phyloP scores from a whole-genome alignment of 768 basidiomycete genomes.

The Sistotremastrum niveocremeum region DNA sequence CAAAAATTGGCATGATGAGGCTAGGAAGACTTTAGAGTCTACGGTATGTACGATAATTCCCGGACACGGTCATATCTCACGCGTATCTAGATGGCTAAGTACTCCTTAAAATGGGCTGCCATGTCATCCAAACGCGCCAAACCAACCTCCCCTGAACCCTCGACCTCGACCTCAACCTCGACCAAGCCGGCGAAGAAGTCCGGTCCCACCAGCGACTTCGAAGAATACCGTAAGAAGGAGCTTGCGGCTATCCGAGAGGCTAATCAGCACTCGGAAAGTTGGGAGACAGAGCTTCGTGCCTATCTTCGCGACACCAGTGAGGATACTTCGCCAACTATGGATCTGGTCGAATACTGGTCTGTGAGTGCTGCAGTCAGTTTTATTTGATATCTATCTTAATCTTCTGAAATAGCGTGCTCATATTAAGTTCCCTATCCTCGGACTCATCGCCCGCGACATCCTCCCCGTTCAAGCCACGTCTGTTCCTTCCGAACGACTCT shows the following conservation, averaged over 20 bases:
- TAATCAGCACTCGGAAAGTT: background rate
- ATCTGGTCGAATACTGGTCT: conserved; percentile 3
- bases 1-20: conserved; percentile 3
- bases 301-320: background rate
- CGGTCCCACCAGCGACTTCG: too few relatives aligned
- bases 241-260: too few relatives aligned
- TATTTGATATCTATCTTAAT: background rate
- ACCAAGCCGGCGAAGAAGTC: too few relatives aligned
- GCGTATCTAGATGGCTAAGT: too few relatives aligned
- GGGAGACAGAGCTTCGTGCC: conserved; percentile 1
- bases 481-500: conserved; percentile 9
- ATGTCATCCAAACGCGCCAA: too few relatives aligned
- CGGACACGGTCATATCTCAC: too few relatives aligned
- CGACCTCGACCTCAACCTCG: too few relatives aligned
- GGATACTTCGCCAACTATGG: background rate
- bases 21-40: conserved; percentile 1
- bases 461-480: conserved; percentile 7
- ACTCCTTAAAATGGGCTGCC: too few relatives aligned
- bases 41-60: background rate
- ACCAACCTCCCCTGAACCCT: too few relatives aligned
- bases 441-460: conserved; percentile 6
- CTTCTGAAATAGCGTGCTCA: too few relatives aligned
- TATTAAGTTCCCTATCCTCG: conserved; percentile 7
- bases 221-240: too few relatives aligned
- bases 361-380: background rate